Evolutionary conservation across 2,329 filamentous ascomycete genomes (phyloP).

Genomic region (Hortaea werneckii): DNA sequence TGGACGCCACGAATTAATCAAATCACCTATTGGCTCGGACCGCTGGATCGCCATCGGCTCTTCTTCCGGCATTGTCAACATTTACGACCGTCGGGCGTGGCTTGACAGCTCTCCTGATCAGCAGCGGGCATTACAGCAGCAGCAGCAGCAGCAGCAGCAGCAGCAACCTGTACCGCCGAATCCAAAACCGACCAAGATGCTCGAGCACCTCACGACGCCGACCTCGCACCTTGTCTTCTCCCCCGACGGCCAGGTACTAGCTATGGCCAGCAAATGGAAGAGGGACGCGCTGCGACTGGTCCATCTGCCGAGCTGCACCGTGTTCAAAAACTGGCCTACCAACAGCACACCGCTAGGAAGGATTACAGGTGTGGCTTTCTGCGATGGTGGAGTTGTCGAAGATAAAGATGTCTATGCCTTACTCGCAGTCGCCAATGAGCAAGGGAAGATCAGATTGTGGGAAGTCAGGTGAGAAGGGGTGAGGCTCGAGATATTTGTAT

Average conservation of each 20-base stretch:
- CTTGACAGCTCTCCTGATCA: slow-evolving; percentile 3
- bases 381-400: slow-evolving; percentile 26
- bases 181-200: slow-evolving; percentile 60
- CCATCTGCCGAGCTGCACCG: slow-evolving; percentile 82
- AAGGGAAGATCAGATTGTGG: slow-evolving; percentile 82
- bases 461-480: slow-evolving; percentile 49
- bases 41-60: slow-evolving; percentile 84
- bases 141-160: slow-evolving; percentile 4
- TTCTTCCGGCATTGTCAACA: slow-evolving; percentile 77
- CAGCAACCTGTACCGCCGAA: slow-evolving; percentile 44
- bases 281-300: slow-evolving; percentile 78
- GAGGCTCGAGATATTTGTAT: too few species aligned
- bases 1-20: slow-evolving; percentile 47
- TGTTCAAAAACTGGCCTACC: slow-evolving; percentile 96
- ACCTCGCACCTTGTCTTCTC: slow-evolving; percentile 73
- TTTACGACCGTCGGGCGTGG: slow-evolving; percentile 75
- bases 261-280: slow-evolving; percentile 78
- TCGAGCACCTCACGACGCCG: slow-evolving; percentile 82
- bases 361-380: slow-evolving; percentile 51
- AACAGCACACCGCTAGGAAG: slow-evolving; percentile 77
- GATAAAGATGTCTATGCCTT: slow-evolving; percentile 39
- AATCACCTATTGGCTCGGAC: slow-evolving; percentile 58
- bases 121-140: not conserved
- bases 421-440: slow-evolving; percentile 79
- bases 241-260: slow-evolving; percentile 79